Evolutionary conservation across 1,139 yeast genomes (phyloP), one percentile per base, ranked within the genome.

Genomic region (Blastobotrys apis): DNA sequence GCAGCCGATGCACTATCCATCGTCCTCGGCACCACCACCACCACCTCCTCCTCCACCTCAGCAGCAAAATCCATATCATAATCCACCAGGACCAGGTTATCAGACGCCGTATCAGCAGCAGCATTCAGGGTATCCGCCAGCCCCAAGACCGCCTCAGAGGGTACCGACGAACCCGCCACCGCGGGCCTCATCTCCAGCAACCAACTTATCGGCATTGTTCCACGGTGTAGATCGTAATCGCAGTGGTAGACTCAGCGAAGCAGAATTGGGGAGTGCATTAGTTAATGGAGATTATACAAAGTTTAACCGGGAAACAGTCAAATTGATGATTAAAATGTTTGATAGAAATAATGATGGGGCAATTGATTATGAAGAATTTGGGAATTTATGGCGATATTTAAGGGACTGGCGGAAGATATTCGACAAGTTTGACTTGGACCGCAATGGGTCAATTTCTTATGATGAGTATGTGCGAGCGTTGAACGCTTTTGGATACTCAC

Each of bases 351-450:
- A 67, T 5, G 67, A 74, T 19, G 70, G 74, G 6, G 65, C 75
- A 2, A 69, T 75, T 37, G 78, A 77, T 51, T 82, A 78, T 54
- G 80, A 75, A 42, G 90, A 83, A 62, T 83, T 83, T 60, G 82
- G 77, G 39, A 78, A 81, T 47, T 67, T 82, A 41, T 82, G 88
- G 87, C 77, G 81, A 57, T 82, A 81, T 54, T 68, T 82, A 39
- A 72, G 80, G n/a, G 84, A 84, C 44, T 82, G 85, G 76, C 75
- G 81, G 49, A 80, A 78, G 58, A 70, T 81, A 12, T 82, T 82
- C 56, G 72, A 78, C 38, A 75, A 75, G 54, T 84, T 81, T 41
- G 92, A 83, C 56, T 59, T 71, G 27, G 77, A 81, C 62, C 69
- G 69, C 47, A 77, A 79, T 35, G 81, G 82, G 1, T 79, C 75